Percentiles rank a stretch among this genome's conserved stretches.
These are phyloP conservation scores for Phytophthora palmivora DNA, from an alignment of 352 stramenopile genomes.

Conservation along the genomic window DNA sequence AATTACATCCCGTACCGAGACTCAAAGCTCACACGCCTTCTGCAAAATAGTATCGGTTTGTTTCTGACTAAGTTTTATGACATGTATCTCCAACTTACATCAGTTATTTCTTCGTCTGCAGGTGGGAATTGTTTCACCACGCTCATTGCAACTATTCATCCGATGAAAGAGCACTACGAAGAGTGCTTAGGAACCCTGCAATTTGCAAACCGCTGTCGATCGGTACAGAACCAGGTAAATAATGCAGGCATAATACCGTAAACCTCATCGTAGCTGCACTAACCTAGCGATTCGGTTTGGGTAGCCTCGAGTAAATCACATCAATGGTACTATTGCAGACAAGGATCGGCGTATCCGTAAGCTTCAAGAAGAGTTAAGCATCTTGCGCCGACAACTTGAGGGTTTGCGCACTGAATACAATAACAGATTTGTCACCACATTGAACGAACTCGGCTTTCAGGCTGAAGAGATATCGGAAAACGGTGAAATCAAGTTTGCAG, in stretches of 20 bases:
- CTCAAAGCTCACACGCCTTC: conserved; percentile 82
- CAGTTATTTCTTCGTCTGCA: conserved; percentile 15
- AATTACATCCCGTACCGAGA: conserved; percentile 91
- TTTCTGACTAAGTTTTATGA: not conserved
- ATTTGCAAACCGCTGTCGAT: conserved; percentile 92
- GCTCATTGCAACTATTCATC: conserved; percentile 88
- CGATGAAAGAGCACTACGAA: conserved; percentile 91
- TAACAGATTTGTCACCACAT: conserved; percentile 67
- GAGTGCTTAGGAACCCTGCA: conserved; percentile 92
- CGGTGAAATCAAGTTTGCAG: conserved; percentile 85
- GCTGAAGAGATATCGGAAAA: conserved; percentile 78
- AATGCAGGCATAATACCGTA: not conserved
- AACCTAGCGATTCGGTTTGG: not conserved
- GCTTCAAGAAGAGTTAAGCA: conserved; percentile 76
- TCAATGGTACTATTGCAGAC: conserved; percentile 82
- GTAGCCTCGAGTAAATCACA: conserved; percentile 84
- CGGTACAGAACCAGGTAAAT: conserved; percentile 86
- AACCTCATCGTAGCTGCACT: conserved; percentile 5
- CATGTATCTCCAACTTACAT: not conserved
- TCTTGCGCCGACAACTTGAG: conserved; percentile 71
- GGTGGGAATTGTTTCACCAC: conserved; percentile 90
- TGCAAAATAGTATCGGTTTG: conserved; percentile 87
- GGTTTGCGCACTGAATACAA: conserved; percentile 79
- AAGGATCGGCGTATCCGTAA: conserved; percentile 88
- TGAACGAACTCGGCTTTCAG: conserved; percentile 84